Evolutionary conservation across 1,284 basidiomycete genomes (phyloP).

Genomic region (Papiliotrema flavescens): DNA sequence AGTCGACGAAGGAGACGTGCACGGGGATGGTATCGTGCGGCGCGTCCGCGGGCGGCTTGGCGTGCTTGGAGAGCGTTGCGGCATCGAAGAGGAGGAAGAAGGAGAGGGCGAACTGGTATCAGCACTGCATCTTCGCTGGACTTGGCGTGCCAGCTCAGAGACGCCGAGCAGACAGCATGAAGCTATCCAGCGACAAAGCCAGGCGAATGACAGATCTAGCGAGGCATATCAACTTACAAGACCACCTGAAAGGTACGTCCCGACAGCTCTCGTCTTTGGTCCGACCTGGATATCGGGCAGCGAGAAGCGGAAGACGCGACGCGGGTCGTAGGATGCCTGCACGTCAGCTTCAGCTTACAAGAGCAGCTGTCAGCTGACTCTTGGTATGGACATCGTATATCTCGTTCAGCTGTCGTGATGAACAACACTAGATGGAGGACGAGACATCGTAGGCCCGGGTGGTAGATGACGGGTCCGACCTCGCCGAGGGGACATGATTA

Average conservation of each 20-base stretch:
- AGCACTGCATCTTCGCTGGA: too few species aligned
- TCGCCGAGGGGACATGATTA: too few species aligned
- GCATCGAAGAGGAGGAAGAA: conserved; percentile 98
- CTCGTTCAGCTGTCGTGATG: neutral
- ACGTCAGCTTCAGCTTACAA: neutral
- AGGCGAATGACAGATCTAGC: too few species aligned
- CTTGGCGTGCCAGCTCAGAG: too few species aligned
- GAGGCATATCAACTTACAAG: conserved; percentile 59
- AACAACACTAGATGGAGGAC: neutral
- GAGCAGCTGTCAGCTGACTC: conserved; percentile 3
- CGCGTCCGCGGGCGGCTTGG: conserved; percentile 65
- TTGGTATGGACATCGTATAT: conserved; percentile 11
- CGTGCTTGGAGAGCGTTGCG: conserved; percentile 78
- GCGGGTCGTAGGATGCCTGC: conserved; percentile 73
- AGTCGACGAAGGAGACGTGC: conserved; percentile 86
- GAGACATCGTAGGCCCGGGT: too few species aligned
- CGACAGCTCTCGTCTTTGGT: conserved; percentile 61
- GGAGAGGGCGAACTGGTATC: conserved; percentile 74
- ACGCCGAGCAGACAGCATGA: too few species aligned
- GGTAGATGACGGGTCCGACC: too few species aligned
- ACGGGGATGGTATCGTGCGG: conserved; percentile 71
- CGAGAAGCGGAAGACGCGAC: conserved; percentile 66
- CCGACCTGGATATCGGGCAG: conserved; percentile 50
- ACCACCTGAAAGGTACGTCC: conserved; percentile 87
- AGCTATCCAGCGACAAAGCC: too few species aligned